Evolutionary conservation across 2,329 filamentous ascomycete genomes (phyloP).

Genomic region (Emericellopsis atlantica): DNA sequence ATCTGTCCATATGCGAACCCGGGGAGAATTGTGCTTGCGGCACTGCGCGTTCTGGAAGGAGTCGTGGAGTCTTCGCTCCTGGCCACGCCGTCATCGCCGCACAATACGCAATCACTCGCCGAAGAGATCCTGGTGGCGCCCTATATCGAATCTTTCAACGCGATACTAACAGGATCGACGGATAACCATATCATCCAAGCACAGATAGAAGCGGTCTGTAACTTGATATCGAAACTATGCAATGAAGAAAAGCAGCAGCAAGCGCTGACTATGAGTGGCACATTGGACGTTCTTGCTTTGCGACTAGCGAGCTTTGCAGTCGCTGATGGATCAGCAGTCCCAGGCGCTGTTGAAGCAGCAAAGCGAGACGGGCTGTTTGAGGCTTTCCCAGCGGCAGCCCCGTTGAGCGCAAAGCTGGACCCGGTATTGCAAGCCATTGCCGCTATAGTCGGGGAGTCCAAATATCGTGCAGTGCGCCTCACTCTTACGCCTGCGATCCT

Average conservation of each 20-base stretch:
- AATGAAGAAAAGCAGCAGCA: constrained; percentile 57
- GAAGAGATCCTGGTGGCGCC: constrained; percentile 51
- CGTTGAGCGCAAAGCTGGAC: constrained; percentile 44
- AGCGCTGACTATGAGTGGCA: constrained; percentile 56
- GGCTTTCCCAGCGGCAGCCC: constrained; percentile 49
- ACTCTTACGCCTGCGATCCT: constrained; percentile 56
- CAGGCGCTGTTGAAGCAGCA: constrained; percentile 44
- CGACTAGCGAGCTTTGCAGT: constrained; percentile 62
- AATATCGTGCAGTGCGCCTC: constrained; percentile 61
- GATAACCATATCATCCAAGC: constrained; percentile 39
- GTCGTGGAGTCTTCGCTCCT: constrained; percentile 53
- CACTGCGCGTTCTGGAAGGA: constrained; percentile 62
- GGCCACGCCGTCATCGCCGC: constrained; percentile 34
- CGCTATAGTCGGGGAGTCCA: constrained; percentile 66
- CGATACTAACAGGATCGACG: constrained; percentile 51
- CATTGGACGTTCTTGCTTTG: constrained; percentile 67
- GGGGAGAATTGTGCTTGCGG: constrained; percentile 55
- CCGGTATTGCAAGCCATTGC: constrained; percentile 67
- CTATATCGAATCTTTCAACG: constrained; percentile 48
- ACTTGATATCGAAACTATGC: constrained; percentile 47
- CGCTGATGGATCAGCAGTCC: constrained; percentile 54
- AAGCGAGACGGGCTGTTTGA: constrained; percentile 40
- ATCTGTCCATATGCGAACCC: constrained; percentile 54
- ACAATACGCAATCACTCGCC: constrained; percentile 39
- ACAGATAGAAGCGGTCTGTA: constrained; percentile 48